Conservation (phyloP, 257 asterid species). For the Ajuga chamaepitys region DNA sequence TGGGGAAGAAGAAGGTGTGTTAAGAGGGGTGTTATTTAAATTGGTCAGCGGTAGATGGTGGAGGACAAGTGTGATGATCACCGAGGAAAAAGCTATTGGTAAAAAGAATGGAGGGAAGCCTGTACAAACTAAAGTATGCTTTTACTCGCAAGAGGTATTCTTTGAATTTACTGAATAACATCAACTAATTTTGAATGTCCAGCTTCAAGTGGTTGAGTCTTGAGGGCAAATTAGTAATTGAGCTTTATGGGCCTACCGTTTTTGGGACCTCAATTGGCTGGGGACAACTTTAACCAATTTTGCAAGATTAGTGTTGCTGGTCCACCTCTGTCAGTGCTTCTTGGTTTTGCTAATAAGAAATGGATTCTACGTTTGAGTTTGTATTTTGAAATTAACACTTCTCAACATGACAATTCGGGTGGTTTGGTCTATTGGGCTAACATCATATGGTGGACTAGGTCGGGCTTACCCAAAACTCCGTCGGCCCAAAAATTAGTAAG, state of each 20-base stretch:
- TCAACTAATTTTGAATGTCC: slow-evolving; percentile 1
- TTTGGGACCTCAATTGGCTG: slow-evolving; percentile 25
- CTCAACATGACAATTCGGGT: background rate
- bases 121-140: slow-evolving; percentile 64
- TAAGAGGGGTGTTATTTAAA: slow-evolving; percentile 34
- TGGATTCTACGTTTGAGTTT: slow-evolving; percentile 9
- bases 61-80: slow-evolving; percentile 48
- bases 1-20: slow-evolving; percentile 37
- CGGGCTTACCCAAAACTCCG: too few species aligned
- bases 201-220: background rate
- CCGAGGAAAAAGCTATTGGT: slow-evolving; percentile 44
- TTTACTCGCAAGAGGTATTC: slow-evolving; percentile 21
- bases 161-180: slow-evolving; percentile 23
- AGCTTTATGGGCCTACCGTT: slow-evolving; percentile 18
- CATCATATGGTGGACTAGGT: too few species aligned
- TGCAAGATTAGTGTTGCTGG: slow-evolving; percentile 25
- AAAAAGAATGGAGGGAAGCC: slow-evolving; percentile 58
- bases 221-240: slow-evolving; percentile 30
- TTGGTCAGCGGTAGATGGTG: slow-evolving; percentile 50
- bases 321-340: slow-evolving; percentile 22
- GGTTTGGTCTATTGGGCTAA: too few species aligned
- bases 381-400: too few species aligned
- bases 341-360: slow-evolving; percentile 1
- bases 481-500: too few species aligned
- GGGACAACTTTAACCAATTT: slow-evolving; percentile 22